Percentiles rank a stretch among this genome's conserved stretches.
Conservation (phyloP, 768 basidiomycete genomes). For the Cystofilobasidium macerans region DNA sequence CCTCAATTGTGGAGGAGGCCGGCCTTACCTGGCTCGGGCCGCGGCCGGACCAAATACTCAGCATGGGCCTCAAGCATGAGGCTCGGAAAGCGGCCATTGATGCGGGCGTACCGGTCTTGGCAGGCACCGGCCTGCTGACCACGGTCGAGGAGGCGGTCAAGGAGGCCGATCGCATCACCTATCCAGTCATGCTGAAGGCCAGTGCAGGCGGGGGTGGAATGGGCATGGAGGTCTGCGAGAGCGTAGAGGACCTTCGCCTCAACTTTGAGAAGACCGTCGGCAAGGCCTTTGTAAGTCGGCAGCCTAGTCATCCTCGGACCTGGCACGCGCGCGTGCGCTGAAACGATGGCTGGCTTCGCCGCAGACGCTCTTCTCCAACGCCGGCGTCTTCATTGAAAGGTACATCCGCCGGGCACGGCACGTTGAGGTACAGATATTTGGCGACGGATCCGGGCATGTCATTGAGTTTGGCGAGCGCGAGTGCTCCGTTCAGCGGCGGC, state of each 20-base stretch:
- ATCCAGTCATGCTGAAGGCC: slow-evolving; percentile 56
- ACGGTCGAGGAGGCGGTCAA: slow-evolving; percentile 42
- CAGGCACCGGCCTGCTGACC: slow-evolving; percentile 47
- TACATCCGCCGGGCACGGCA: slow-evolving; percentile 52
- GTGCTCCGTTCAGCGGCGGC: slow-evolving; percentile 56
- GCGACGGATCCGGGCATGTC: slow-evolving; percentile 49
- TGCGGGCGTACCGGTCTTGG: slow-evolving; percentile 49
- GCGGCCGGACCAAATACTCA: slow-evolving; percentile 43
- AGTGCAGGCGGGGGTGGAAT: slow-evolving; percentile 61
- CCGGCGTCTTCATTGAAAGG: slow-evolving; percentile 51
- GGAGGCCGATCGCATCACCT: slow-evolving; percentile 44
- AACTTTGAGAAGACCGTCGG: slow-evolving; percentile 40
- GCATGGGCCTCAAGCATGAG: slow-evolving; percentile 56
- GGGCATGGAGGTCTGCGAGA: slow-evolving; percentile 50
- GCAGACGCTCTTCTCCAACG: slow-evolving; percentile 46
- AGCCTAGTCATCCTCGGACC: background rate
- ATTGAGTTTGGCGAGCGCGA: slow-evolving; percentile 61
- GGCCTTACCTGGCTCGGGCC: slow-evolving; percentile 55
- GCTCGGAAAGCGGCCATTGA: slow-evolving; percentile 44
- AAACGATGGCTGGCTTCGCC: background rate
- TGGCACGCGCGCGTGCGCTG: no score
- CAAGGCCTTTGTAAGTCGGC: slow-evolving; percentile 44
- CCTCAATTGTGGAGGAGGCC: slow-evolving; percentile 42
- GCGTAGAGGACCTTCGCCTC: slow-evolving; percentile 40
- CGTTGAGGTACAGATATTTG: slow-evolving; percentile 60